Conservation (phyloP, 345 rosid genomes). For the Murraya paniculata region DNA sequence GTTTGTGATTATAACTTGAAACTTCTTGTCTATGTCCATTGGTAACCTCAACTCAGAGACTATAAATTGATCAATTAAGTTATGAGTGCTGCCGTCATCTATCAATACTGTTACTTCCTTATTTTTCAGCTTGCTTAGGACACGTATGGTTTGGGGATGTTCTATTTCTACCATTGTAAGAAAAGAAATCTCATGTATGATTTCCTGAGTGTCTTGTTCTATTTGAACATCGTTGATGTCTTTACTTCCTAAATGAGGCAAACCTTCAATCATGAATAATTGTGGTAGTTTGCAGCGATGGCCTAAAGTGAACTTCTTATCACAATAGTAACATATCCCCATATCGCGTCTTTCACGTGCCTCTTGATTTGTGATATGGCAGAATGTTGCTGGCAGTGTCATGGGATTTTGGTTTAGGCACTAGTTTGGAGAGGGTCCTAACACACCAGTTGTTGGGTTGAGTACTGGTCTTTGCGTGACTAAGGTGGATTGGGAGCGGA, state of each 20-base stretch:
- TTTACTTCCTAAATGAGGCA: no score
- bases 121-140: not conserved
- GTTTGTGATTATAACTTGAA: not conserved
- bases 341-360: not conserved
- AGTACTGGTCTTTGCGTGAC: not conserved
- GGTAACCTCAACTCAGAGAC: not conserved
- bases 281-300: not conserved
- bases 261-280: not conserved
- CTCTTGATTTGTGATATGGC: not conserved
- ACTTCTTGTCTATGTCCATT: no score
- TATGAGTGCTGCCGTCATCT: not conserved
- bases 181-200: not conserved
- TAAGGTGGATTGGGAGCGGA: not conserved
- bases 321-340: not conserved
- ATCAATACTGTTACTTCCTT: no score
- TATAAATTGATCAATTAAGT: not conserved
- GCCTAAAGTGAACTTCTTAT: not conserved
- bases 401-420: not conserved
- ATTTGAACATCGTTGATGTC: no score
- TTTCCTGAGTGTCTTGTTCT: no score
- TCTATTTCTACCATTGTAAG: not conserved
- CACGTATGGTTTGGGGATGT: not conserved
- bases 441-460: not conserved
- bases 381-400: rapidly evolving
- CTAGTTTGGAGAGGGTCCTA: not conserved